Conservation (phyloP, 768 basidiomycete species). For the Rubroboletus satanas region DNA sequence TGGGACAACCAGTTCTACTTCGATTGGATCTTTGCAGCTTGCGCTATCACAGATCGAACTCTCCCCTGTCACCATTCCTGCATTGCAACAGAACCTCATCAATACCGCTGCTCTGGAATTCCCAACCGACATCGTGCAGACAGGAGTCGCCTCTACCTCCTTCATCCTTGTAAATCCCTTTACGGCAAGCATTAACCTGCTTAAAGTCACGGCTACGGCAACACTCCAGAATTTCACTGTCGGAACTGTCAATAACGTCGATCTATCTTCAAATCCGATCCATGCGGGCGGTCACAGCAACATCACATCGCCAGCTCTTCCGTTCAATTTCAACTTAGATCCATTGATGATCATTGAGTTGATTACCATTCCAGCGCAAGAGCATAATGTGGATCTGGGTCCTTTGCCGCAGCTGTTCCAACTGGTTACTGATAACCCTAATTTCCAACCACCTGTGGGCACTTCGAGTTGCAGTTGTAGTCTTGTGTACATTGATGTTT, state of each 20-base stretch:
- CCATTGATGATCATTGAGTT: constrained; percentile 59
- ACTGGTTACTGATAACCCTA: constrained; percentile 47
- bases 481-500: neutral
- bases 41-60: constrained; percentile 60
- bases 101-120: constrained; percentile 52
- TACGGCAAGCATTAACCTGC: constrained; percentile 64
- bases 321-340: constrained; percentile 62
- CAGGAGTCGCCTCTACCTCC: constrained; percentile 53
- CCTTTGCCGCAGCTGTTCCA: constrained; percentile 54
- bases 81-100: constrained; percentile 60
- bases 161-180: constrained; percentile 67
- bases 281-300: constrained; percentile 55
- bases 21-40: constrained; percentile 54
- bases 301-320: constrained; percentile 53
- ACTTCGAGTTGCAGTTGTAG: neutral
- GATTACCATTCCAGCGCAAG: constrained; percentile 45
- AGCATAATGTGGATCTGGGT: constrained; percentile 58
- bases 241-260: constrained; percentile 54
- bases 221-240: constrained; percentile 53
- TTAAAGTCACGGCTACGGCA: constrained; percentile 51
- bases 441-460: constrained; percentile 47
- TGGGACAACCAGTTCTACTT: constrained; percentile 53
- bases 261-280: constrained; percentile 54
- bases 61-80: constrained; percentile 60
- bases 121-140: constrained; percentile 58